These are phyloP conservation scores for Escallonia rubra DNA, from an alignment of 129 eudicot species.

Conservation along the genomic window DNA sequence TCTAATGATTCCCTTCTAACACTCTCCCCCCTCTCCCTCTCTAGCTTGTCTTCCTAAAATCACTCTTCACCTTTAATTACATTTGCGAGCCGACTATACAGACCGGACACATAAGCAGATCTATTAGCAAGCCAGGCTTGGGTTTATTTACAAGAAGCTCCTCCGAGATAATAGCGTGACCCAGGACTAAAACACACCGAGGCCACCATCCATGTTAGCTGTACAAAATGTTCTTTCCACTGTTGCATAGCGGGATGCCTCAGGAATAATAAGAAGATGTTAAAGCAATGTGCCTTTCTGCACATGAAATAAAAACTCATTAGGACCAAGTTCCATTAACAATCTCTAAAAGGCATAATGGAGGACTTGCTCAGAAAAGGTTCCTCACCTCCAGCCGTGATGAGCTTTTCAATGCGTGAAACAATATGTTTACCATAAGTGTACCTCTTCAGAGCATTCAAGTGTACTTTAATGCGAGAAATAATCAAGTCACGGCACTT, in stretches of 20 bases:
- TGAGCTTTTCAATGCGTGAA: constrained; percentile 82
- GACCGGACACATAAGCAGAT: constrained; percentile 11
- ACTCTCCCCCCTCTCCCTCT: constrained; percentile 1
- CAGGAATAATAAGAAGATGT: constrained; percentile 32
- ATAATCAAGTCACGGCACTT: constrained; percentile 59
- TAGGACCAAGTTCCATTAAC: not conserved
- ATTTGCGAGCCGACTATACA: constrained; percentile 25
- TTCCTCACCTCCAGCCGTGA: constrained; percentile 64
- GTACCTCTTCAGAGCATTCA: constrained; percentile 63
- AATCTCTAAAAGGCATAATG: not conserved
- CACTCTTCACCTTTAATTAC: constrained; percentile 10
- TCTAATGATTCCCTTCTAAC: constrained; percentile 11
- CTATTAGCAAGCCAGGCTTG: constrained; percentile 14
- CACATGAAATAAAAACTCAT: constrained; percentile 2
- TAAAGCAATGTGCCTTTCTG: constrained; percentile 53
- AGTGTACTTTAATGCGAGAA: constrained; percentile 70
- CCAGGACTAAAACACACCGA: not conserved
- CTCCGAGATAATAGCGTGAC: not conserved
- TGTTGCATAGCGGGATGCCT: constrained; percentile 17
- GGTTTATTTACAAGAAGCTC: constrained; percentile 10
- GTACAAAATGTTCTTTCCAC: constrained; percentile 10
- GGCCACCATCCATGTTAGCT: not conserved
- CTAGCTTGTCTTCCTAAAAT: constrained; percentile 12
- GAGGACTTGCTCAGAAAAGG: not conserved
- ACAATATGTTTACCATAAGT: constrained; percentile 85